Evolutionary conservation across 192 early-diverging fungal species (phyloP).

Genomic region (Backusella sp.): DNA sequence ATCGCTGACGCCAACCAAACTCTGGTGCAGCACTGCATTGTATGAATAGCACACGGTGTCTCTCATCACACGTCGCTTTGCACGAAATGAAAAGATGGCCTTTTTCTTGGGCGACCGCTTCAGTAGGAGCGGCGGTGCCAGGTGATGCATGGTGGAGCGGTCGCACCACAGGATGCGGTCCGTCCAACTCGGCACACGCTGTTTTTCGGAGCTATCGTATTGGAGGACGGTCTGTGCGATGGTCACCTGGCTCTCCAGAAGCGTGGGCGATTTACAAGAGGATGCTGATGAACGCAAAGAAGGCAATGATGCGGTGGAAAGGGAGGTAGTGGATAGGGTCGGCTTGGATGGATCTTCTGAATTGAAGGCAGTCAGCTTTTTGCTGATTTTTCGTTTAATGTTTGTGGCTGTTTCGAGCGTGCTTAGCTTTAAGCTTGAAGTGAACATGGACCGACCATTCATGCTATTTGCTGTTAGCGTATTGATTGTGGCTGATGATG

Average conservation of each 20-base stretch:
- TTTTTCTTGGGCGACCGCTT: not conserved
- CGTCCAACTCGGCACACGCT: slow-evolving; percentile 50
- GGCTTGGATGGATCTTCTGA: not conserved
- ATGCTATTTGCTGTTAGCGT: not conserved
- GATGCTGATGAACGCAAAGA: not conserved
- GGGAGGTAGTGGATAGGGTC: not conserved
- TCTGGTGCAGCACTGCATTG: slow-evolving; percentile 31
- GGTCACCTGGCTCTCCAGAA: not conserved
- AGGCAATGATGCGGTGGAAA: not conserved
- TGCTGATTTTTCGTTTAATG: not conserved
- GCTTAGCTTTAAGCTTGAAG: not conserved
- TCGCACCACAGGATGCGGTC: slow-evolving; percentile 49
- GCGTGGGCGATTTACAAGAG: not conserved
- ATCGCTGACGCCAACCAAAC: slow-evolving; percentile 40
- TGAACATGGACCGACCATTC: not conserved
- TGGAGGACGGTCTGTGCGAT: not conserved
- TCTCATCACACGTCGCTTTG: not conserved
- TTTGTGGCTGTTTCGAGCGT: not conserved
- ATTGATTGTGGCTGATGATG: slow-evolving; percentile 4
- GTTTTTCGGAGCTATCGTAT: slow-evolving; percentile 46
- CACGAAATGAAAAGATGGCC: not conserved
- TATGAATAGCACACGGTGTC: slow-evolving; percentile 22
- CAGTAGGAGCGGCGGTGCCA: not conserved
- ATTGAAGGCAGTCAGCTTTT: not conserved
- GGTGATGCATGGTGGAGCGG: not conserved